Percentiles rank a stretch among this genome's conserved stretches.
These are phyloP conservation scores for Amylocarpus encephaloides DNA, from an alignment of 2,329 filamentous ascomycete species.

Conservation along the genomic window DNA sequence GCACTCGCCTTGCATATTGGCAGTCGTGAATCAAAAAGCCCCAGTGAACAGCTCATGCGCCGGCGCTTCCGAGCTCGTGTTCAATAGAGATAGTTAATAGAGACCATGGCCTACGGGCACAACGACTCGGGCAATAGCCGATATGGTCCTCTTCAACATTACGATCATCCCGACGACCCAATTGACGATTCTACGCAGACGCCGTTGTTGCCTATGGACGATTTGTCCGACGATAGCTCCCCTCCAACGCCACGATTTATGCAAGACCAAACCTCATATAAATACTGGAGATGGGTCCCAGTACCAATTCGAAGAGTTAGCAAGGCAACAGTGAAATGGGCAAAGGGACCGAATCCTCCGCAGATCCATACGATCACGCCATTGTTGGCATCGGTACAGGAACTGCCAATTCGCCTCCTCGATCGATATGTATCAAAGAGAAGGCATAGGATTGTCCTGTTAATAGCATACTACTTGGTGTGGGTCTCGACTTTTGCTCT, in stretches of 20 bases:
- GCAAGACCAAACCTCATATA: conserved; percentile 45
- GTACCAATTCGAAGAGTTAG: conserved; percentile 45
- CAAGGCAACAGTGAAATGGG: conserved; percentile 43
- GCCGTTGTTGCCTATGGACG: conserved; percentile 33
- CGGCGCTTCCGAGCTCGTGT: background rate
- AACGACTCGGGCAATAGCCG: conserved; percentile 19
- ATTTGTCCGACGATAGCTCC: conserved; percentile 38
- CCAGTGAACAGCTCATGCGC: background rate
- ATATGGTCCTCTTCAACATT: conserved; percentile 15
- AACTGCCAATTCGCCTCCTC: conserved; percentile 57
- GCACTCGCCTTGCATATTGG: background rate
- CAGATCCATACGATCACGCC: conserved; percentile 48
- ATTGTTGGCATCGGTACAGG: conserved; percentile 60
- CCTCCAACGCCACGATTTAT: conserved; percentile 54
- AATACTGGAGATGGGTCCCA: conserved; percentile 50
- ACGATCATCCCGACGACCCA: conserved; percentile 29
- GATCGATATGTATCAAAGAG: conserved; percentile 55
- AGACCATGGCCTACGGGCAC: background rate
- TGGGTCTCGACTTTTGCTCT: conserved; percentile 68
- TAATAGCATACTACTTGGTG: conserved; percentile 53
- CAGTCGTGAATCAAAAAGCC: background rate
- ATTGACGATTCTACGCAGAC: conserved; percentile 26
- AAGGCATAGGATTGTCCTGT: conserved; percentile 52
- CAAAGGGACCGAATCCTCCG: conserved; percentile 49
- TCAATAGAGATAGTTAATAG: background rate